These are phyloP conservation scores for Croton laevigatus DNA, from an alignment of 441 rosid genomes.

Conservation along the genomic window DNA sequence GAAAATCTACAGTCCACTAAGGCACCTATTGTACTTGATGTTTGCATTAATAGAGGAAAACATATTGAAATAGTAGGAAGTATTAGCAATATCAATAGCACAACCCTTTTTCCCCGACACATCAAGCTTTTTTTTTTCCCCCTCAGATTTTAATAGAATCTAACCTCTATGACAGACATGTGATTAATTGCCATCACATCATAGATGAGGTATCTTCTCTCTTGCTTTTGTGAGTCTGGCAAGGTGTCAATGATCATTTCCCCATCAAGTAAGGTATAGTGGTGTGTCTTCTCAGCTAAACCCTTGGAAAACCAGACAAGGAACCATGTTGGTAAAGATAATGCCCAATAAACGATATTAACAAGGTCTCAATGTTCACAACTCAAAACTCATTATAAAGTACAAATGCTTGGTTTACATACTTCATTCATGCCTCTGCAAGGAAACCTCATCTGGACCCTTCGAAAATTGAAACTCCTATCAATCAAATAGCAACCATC, in stretches of 20 bases:
- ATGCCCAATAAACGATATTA: slow-evolving; percentile 13
- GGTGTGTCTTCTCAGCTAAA: slow-evolving; percentile 76
- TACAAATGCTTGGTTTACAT: slow-evolving; percentile 33
- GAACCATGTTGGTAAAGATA: slow-evolving; percentile 18
- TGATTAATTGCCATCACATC: slow-evolving; percentile 91
- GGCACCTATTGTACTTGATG: not conserved
- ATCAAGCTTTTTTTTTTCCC: not conserved
- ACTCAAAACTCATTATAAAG: slow-evolving; percentile 11
- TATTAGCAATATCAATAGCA: not conserved
- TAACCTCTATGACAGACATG: slow-evolving; percentile 82
- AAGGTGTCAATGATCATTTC: slow-evolving; percentile 95
- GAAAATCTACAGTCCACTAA: not conserved
- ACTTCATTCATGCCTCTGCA: slow-evolving; percentile 66
- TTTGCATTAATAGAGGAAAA: not conserved
- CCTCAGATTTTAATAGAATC: slow-evolving; percentile 16
- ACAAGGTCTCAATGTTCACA: slow-evolving; percentile 14
- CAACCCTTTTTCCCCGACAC: not conserved
- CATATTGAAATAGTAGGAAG: not conserved
- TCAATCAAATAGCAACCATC: slow-evolving; percentile 95
- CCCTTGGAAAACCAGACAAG: slow-evolving; percentile 49
- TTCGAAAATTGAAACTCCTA: slow-evolving; percentile 80
- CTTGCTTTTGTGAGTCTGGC: slow-evolving; percentile 90
- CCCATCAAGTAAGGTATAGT: slow-evolving; percentile 91
- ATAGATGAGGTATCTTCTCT: slow-evolving; percentile 98
- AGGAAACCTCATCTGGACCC: slow-evolving; percentile 99